A percentile compares a stretch with the other conserved stretches of the same genome.
Conservation (phyloP, 1,284 basidiomycete species). For the Athelia sp. region DNA sequence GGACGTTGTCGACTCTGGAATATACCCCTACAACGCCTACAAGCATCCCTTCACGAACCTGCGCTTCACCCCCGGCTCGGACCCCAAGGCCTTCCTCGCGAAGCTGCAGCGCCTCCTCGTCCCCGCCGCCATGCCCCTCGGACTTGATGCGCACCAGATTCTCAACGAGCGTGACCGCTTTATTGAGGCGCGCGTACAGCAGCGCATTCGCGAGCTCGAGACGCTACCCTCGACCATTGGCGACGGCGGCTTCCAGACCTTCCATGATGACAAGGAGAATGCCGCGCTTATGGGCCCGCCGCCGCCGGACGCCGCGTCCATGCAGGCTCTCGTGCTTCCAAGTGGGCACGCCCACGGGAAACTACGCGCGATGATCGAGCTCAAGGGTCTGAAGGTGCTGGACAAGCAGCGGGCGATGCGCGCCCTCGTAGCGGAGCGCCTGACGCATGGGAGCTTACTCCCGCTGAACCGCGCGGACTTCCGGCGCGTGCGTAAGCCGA, state of each 20-base stretch:
- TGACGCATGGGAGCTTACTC: slow-evolving; percentile 87
- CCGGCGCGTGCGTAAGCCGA: slow-evolving; percentile 84
- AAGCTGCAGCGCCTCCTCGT: slow-evolving; percentile 80
- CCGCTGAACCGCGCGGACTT: slow-evolving; percentile 91
- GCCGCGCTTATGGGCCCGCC: slow-evolving; percentile 15
- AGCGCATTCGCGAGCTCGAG: slow-evolving; percentile 89
- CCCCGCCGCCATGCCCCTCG: slow-evolving; percentile 88
- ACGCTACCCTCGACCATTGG: slow-evolving; percentile 79
- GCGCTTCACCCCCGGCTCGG: slow-evolving; percentile 54
- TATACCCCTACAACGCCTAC: slow-evolving; percentile 96
- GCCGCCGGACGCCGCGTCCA: background rate
- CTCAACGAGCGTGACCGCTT: slow-evolving; percentile 90
- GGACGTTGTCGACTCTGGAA: slow-evolving; percentile 74
- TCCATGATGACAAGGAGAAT: slow-evolving; percentile 29
- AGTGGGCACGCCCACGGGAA: slow-evolving; percentile 69
- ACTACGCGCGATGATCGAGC: slow-evolving; percentile 88
- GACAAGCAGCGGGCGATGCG: slow-evolving; percentile 88
- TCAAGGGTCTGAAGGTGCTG: slow-evolving; percentile 87
- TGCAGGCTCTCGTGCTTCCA: slow-evolving; percentile 37
- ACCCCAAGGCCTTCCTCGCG: slow-evolving; percentile 58
- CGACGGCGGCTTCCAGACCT: slow-evolving; percentile 63
- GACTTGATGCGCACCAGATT: slow-evolving; percentile 89
- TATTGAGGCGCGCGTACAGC: slow-evolving; percentile 85
- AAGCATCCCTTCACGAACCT: slow-evolving; percentile 80
- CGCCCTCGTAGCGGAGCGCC: slow-evolving; percentile 82